Conservation (phyloP, 2,329 filamentous ascomycete species). For the Fulvia fulva region DNA sequence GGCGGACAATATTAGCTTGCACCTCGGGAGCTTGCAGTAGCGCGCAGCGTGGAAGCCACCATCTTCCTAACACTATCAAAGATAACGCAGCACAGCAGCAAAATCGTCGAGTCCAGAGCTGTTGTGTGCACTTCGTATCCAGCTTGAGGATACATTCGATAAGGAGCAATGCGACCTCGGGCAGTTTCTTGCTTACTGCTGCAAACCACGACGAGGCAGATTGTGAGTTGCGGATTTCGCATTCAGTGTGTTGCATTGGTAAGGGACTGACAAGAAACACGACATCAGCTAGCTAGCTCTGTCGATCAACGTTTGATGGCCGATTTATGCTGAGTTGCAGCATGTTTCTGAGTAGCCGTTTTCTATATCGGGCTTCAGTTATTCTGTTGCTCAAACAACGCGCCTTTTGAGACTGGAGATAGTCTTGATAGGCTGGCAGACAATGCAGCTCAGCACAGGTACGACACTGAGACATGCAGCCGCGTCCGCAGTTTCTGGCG, state of each 20-base stretch:
- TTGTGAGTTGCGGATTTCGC: background rate
- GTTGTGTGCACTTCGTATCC: background rate
- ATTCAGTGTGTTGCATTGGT: background rate
- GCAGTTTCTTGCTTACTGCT: background rate
- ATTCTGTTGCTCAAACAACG: background rate
- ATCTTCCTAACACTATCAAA: background rate
- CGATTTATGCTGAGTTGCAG: constrained; percentile 1
- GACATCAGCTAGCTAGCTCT: background rate
- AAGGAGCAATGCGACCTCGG: background rate
- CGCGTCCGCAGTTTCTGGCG: background rate
- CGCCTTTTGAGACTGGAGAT: background rate
- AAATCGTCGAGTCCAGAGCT: background rate
- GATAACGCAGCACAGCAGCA: background rate
- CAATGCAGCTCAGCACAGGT: background rate
- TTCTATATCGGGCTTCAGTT: constrained; percentile 7
- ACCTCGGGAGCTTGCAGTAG: constrained; percentile 1
- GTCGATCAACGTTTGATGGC: constrained; percentile 5
- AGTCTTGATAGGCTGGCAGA: background rate
- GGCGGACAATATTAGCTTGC: background rate
- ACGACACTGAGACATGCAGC: constrained; percentile 4
- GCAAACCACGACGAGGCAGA: background rate
- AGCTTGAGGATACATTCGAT: background rate
- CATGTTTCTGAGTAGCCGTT: constrained; percentile 10
- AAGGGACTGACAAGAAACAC: background rate
- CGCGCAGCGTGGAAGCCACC: background rate